phyloP scores from a whole-genome alignment of 2,329 filamentous ascomycete species.

The Venturia oleaginea region DNA sequence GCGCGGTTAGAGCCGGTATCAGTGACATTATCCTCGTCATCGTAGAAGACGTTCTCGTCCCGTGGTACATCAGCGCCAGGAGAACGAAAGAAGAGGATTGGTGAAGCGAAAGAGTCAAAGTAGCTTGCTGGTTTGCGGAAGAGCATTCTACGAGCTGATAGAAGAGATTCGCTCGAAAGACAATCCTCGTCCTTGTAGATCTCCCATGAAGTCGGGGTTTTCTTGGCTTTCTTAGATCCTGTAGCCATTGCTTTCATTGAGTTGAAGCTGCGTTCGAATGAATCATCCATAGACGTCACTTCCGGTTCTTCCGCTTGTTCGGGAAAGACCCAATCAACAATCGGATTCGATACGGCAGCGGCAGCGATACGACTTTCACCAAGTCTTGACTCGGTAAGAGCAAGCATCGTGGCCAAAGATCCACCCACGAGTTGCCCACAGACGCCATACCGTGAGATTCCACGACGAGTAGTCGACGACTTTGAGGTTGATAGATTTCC shows the following conservation, averaged over 20 bases:
- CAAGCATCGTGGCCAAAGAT: conserved; percentile 39
- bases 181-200: conserved; percentile 20
- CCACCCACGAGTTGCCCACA: conserved; percentile 41
- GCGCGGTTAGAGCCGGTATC: neutral
- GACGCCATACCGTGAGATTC: conserved; percentile 26
- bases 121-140: conserved; percentile 36
- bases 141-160: conserved; percentile 26
- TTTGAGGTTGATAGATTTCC: conserved; percentile 25
- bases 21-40: neutral
- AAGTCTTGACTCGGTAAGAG: conserved; percentile 39
- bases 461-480: neutral
- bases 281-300: neutral
- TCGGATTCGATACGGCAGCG: conserved; percentile 37
- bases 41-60: neutral
- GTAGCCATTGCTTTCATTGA: conserved; percentile 13
- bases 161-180: conserved; percentile 24
- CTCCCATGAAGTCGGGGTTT: conserved; percentile 23
- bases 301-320: conserved; percentile 20
- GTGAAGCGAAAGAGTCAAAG: conserved; percentile 43
- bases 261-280: neutral
- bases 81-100: conserved; percentile 42
- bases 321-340: conserved; percentile 40
- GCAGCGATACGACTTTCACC: conserved; percentile 32
- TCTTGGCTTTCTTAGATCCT: conserved; percentile 15
- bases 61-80: conserved; percentile 23